These are phyloP conservation scores for Fusarium phyllophilum DNA, from an alignment of 2,329 filamentous ascomycete genomes.

Conservation along the genomic window DNA sequence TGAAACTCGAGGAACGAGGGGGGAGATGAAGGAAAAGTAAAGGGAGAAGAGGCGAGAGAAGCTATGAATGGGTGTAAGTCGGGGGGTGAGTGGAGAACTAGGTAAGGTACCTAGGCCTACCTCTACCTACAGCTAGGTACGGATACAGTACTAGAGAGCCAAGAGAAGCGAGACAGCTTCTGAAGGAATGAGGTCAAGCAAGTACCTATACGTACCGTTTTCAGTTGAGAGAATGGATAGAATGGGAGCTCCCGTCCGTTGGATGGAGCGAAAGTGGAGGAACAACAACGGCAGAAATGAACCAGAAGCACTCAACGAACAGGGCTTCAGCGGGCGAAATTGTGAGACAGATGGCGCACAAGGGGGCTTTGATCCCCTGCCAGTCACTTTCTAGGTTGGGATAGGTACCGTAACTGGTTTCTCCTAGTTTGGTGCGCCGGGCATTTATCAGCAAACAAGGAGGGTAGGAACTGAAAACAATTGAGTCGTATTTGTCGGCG, in stretches of 20 bases:
- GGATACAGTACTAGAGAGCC: slow-evolving; percentile 27
- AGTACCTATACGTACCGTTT: slow-evolving; percentile 30
- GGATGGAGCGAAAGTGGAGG: not conserved
- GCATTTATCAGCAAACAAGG: slow-evolving; percentile 19
- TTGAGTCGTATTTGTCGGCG: not conserved
- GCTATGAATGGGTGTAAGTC: slow-evolving; percentile 21
- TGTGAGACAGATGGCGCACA: slow-evolving; percentile 35
- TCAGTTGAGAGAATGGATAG: slow-evolving; percentile 19
- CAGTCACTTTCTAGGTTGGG: slow-evolving; percentile 16
- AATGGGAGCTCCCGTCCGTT: slow-evolving; percentile 14
- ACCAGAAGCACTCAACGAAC: slow-evolving; percentile 19
- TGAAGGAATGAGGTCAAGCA: slow-evolving; percentile 30
- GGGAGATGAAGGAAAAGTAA: slow-evolving; percentile 29
- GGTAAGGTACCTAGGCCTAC: not conserved
- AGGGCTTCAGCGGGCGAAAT: slow-evolving; percentile 23
- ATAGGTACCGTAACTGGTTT: slow-evolving; percentile 7
- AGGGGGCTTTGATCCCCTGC: slow-evolving; percentile 23
- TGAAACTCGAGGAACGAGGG: slow-evolving; percentile 23
- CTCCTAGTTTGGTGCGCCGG: slow-evolving; percentile 31
- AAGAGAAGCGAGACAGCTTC: slow-evolving; percentile 35
- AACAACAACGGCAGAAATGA: slow-evolving; percentile 13
- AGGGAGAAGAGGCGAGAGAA: slow-evolving; percentile 28
- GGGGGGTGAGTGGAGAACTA: slow-evolving; percentile 29
- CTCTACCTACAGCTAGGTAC: not conserved
- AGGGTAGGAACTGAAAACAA: slow-evolving; percentile 3